Conservation (phyloP, 1,284 basidiomycete genomes). For the Microbotryum saponariae region DNA sequence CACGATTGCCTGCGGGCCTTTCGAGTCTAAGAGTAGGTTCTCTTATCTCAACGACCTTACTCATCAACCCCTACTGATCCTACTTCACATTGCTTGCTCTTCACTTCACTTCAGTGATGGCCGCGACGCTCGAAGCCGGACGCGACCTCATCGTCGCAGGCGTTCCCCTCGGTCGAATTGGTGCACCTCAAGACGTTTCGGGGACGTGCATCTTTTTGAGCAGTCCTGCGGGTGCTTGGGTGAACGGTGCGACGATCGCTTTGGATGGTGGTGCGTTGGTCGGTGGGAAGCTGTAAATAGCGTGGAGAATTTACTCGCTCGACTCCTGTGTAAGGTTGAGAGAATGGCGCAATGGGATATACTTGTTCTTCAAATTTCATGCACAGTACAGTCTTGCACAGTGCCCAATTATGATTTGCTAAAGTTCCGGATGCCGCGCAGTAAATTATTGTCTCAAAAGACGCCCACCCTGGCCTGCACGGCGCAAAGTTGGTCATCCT, state of each 20-base stretch:
- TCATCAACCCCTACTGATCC: neutral
- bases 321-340: no score
- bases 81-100: constrained; percentile 38
- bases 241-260: constrained; percentile 46
- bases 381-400: no score
- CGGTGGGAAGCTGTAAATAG: constrained; percentile 16
- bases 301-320: neutral
- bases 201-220: constrained; percentile 57
- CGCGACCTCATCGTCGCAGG: constrained; percentile 48
- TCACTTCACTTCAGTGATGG: constrained; percentile 50
- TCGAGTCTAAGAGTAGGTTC: constrained; percentile 18
- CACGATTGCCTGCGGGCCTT: constrained; percentile 57
- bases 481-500: no score
- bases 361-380: no score
- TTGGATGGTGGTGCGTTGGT: constrained; percentile 30
- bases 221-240: constrained; percentile 54
- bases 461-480: no score
- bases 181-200: constrained; percentile 56
- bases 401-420: no score
- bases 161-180: constrained; percentile 54
- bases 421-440: no score
- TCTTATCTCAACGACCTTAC: no score
- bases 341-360: no score
- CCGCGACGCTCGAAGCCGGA: constrained; percentile 49
- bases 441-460: no score